A percentile compares a stretch with the other conserved stretches of the same genome.
Conservation (phyloP, 164 flowering plant genomes). For the Annona cherimola region DNA sequence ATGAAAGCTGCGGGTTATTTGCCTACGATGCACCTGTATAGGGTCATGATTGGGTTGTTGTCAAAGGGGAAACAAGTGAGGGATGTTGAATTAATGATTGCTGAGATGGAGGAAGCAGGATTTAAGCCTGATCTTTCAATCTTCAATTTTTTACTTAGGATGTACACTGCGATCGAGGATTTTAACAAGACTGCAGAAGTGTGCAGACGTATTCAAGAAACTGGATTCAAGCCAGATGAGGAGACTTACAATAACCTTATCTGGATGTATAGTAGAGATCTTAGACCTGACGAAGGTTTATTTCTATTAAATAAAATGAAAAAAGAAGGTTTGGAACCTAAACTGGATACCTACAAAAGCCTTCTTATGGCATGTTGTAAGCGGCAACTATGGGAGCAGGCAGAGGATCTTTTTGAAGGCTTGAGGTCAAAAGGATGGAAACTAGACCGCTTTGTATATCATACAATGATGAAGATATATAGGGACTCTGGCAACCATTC, state of each 20-base stretch:
- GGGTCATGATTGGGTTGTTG: conserved; percentile 61
- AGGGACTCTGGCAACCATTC: conserved; percentile 57
- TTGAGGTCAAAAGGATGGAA: conserved; percentile 51
- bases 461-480: conserved; percentile 86
- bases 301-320: conserved; percentile 68
- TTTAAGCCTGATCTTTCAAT: conserved; percentile 78
- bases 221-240: conserved; percentile 71
- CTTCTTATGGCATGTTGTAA: conserved; percentile 76
- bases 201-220: conserved; percentile 47
- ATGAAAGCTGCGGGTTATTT: conserved; percentile 96
- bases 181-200: conserved; percentile 60
- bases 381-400: conserved; percentile 51
- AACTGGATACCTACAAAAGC: conserved; percentile 78
- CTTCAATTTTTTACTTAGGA: conserved; percentile 66
- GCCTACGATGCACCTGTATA: conserved; percentile 89
- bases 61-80: conserved; percentile 69
- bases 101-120: conserved; percentile 88
- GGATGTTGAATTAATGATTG: conserved; percentile 84
- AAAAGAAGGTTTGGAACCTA: conserved; percentile 58
- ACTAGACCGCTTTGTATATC: conserved; percentile 83
- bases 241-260: conserved; percentile 82
- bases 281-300: conserved; percentile 83
- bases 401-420: conserved; percentile 74
- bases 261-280: conserved; percentile 82
- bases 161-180: conserved; percentile 65